A percentile compares a stretch with the other conserved stretches of the same genome.
Conservation (phyloP, 768 basidiomycete species). For the Baorangia bicolor region DNA sequence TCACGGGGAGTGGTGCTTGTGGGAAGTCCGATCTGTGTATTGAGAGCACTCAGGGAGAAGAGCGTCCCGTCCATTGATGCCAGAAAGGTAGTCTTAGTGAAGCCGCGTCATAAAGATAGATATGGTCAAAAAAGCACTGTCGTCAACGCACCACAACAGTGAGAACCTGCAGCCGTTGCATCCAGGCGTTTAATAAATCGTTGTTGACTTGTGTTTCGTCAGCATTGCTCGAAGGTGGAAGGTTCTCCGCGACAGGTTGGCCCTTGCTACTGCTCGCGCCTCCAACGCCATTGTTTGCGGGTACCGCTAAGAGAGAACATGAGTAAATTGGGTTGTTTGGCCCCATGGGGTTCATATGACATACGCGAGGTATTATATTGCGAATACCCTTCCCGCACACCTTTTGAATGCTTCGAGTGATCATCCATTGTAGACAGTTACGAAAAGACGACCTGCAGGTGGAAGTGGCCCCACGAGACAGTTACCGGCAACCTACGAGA, state of each 20-base stretch:
- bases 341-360: not conserved
- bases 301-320: not conserved
- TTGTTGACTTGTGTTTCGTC: slow-evolving; percentile 14
- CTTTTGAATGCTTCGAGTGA: not conserved
- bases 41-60: slow-evolving; percentile 25
- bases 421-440: not conserved
- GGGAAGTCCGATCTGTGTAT: slow-evolving; percentile 19
- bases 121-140: not conserved
- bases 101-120: not conserved
- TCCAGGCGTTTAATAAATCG: slow-evolving; percentile 25
- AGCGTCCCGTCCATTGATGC: slow-evolving; percentile 28
- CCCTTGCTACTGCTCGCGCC: slow-evolving; percentile 4
- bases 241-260: not conserved
- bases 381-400: slow-evolving; percentile 1
- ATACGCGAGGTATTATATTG: slow-evolving; percentile 15
- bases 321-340: not conserved
- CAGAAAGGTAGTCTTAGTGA: slow-evolving; percentile 29
- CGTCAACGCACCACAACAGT: slow-evolving; percentile 27
- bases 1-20: slow-evolving; percentile 13
- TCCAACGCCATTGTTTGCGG: slow-evolving; percentile 2
- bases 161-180: slow-evolving; percentile 26
- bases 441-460: not conserved
- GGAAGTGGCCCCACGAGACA: not conserved
- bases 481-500: not conserved
- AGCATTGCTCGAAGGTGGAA: not conserved